A percentile compares a stretch with the other conserved stretches of the same genome.
Conservation (phyloP, 805 yeast species). For the Wickerhamiella azyma region DNA sequence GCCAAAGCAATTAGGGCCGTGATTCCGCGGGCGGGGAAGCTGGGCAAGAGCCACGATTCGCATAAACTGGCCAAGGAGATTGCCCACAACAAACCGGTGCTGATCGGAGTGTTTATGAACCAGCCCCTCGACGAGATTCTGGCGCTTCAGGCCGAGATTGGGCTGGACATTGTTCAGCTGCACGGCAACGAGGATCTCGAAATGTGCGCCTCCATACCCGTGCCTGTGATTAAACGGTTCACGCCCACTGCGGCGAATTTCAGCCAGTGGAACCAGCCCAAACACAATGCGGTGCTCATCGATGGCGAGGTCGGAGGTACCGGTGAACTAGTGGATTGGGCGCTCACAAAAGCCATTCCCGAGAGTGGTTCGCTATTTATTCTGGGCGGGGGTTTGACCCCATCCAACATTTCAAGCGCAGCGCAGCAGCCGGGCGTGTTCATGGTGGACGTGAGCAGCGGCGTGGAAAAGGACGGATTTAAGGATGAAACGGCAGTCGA, state of each 20-base stretch:
- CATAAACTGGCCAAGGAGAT: slow-evolving; percentile 3
- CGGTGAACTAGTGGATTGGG: slow-evolving; percentile 73
- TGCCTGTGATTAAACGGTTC: slow-evolving; percentile 63
- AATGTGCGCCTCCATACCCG: slow-evolving; percentile 28
- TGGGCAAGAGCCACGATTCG: neutral
- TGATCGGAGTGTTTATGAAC: slow-evolving; percentile 86
- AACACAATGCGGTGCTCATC: slow-evolving; percentile 46
- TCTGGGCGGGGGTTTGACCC: slow-evolving; percentile 82
- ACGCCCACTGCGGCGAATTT: slow-evolving; percentile 39
- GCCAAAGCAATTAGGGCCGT: slow-evolving; percentile 36
- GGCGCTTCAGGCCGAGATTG: slow-evolving; percentile 28
- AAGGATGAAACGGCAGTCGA: neutral
- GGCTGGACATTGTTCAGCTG: slow-evolving; percentile 68
- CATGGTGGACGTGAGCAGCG: slow-evolving; percentile 93
- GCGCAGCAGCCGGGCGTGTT: slow-evolving; percentile 40
- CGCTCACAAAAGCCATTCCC: slow-evolving; percentile 19
- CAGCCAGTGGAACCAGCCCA: slow-evolving; percentile 22
- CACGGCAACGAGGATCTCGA: slow-evolving; percentile 63
- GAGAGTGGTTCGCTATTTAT: slow-evolving; percentile 33
- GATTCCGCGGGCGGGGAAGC: slow-evolving; percentile 14
- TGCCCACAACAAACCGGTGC: slow-evolving; percentile 11
- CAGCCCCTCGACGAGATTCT: slow-evolving; percentile 55
- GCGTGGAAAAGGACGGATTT: slow-evolving; percentile 70
- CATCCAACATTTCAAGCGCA: slow-evolving; percentile 55
- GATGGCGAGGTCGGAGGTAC: slow-evolving; percentile 92